These are phyloP conservation scores for Rutstroemia sp. DNA, from an alignment of 2,329 filamentous ascomycete genomes.

Conservation along the genomic window DNA sequence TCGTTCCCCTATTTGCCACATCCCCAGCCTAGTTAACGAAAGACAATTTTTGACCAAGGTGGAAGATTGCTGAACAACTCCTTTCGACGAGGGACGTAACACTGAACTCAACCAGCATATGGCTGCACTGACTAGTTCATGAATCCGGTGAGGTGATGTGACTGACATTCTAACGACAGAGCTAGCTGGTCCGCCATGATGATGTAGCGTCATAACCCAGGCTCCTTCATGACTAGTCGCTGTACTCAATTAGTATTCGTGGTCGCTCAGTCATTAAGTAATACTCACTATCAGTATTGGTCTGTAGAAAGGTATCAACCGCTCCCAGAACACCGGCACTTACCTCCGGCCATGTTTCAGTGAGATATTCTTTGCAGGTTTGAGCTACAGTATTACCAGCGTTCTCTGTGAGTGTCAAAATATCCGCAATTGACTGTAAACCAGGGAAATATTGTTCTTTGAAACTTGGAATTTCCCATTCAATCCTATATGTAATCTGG, in stretches of 20 bases:
- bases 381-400: background rate
- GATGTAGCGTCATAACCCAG: too few relatives aligned
- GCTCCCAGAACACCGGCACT: background rate
- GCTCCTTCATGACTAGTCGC: too few relatives aligned
- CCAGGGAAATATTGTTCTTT: background rate
- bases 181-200: too few relatives aligned
- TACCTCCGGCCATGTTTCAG: background rate
- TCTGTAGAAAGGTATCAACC: background rate
- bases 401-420: background rate
- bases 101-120: background rate
- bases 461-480: background rate
- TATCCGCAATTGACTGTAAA: background rate
- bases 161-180: background rate
- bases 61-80: background rate
- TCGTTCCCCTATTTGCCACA: too few relatives aligned
- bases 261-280: background rate
- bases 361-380: slow-evolving; percentile 3
- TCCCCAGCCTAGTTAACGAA: too few relatives aligned
- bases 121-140: background rate
- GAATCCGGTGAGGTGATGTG: background rate
- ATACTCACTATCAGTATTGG: background rate
- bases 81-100: background rate
- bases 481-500: background rate
- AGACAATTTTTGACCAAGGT: background rate
- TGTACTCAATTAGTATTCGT: too few relatives aligned